These are phyloP conservation scores for Cyclotella kingstonii DNA, from an alignment of 108 stramenopile species.

Conservation along the genomic window DNA sequence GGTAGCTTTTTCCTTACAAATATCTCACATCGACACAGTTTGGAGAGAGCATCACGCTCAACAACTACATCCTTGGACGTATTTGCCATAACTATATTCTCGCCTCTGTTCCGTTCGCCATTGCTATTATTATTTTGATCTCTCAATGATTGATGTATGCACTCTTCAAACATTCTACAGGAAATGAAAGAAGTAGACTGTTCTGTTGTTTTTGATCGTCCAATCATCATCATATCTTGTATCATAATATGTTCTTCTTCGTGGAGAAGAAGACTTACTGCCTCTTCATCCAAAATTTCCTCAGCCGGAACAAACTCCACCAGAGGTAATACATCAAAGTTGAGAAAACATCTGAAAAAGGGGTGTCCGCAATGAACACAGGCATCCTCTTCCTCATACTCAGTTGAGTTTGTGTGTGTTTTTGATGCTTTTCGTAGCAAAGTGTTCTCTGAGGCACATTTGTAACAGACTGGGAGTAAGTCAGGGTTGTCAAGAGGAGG, in stretches of 20 bases:
- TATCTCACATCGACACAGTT: neutral
- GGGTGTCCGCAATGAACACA: constrained; percentile 71
- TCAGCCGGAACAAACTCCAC: constrained; percentile 68
- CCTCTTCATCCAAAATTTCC: constrained; percentile 34
- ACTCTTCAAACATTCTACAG: constrained; percentile 33
- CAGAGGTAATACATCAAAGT: constrained; percentile 71
- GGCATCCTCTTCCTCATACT: too few species aligned
- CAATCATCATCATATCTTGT: too few species aligned
- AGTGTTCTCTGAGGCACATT: constrained; percentile 62
- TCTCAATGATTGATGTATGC: constrained; percentile 43
- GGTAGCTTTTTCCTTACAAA: constrained; percentile 1
- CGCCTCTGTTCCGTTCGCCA: too few species aligned
- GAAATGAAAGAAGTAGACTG: too few species aligned
- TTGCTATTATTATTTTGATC: too few species aligned
- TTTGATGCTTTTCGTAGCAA: constrained; percentile 45
- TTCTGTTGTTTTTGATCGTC: too few species aligned
- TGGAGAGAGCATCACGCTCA: neutral
- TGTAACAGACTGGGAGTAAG: constrained; percentile 66
- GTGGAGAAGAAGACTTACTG: constrained; percentile 41
- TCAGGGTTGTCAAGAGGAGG: constrained; percentile 58
- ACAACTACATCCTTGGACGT: neutral
- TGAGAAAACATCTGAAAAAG: constrained; percentile 64
- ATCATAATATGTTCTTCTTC: too few species aligned
- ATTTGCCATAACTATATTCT: too few species aligned
- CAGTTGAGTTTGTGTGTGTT: too few species aligned